phyloP scores from a whole-genome alignment of 1,284 basidiomycete genomes.

The Vanrija pseudolonga region DNA sequence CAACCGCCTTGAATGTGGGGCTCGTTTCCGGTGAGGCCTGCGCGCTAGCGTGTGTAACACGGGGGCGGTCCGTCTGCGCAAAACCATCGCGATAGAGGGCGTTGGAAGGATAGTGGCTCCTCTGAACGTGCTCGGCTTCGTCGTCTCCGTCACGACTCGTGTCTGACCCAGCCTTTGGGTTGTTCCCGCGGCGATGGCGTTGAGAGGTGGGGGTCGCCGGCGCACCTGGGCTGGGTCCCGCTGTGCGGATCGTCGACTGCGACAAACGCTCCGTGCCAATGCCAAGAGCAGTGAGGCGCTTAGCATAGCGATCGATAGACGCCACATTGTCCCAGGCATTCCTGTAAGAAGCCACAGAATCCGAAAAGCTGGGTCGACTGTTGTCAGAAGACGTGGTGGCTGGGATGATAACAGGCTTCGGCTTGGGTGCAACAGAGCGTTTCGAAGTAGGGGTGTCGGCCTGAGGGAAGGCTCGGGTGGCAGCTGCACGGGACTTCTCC shows the following conservation, averaged over 20 bases:
- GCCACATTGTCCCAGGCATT: conserved; percentile 82
- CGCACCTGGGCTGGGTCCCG: conserved; percentile 23
- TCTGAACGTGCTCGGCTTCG: conserved; percentile 24
- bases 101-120: conserved; percentile 2
- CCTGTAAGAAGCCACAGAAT: conserved; percentile 58
- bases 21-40: conserved; percentile 20
- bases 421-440: conserved; percentile 25
- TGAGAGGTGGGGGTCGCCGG: not conserved
- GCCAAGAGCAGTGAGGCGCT: conserved; percentile 53
- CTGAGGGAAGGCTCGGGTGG: conserved; percentile 72
- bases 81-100: conserved; percentile 32
- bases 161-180: conserved; percentile 13
- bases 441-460: conserved; percentile 57
- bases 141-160: conserved; percentile 36
- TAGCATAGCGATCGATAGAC: conserved; percentile 70
- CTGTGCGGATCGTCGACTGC: conserved; percentile 15
- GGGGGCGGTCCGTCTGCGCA: conserved; percentile 32
- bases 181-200: not conserved
- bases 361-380: conserved; percentile 45
- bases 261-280: conserved; percentile 5
- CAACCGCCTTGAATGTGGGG: not conserved
- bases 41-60: conserved; percentile 28
- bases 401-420: not conserved
- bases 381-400: too few species aligned
- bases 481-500: conserved; percentile 56